Evolutionary conservation across 116 monocot species (phyloP).

Genomic region (Cymodocea nodosa): DNA sequence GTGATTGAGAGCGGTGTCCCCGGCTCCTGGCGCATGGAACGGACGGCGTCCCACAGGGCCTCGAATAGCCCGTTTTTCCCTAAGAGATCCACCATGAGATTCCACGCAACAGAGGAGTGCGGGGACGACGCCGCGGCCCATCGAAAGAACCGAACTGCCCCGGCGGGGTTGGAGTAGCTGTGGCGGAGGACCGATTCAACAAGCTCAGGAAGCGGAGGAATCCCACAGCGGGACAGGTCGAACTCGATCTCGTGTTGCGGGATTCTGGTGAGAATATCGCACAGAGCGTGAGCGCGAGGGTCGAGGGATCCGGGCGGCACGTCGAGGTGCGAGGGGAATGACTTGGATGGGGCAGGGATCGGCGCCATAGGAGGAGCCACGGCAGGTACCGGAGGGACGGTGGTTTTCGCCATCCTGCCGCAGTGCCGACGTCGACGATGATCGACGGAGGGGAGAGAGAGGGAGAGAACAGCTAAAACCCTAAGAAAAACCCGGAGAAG

Average conservation of each 20-base stretch:
- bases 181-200: slow-evolving; percentile 48
- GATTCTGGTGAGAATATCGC: slow-evolving; percentile 34
- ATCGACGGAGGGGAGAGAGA: too few relatives aligned
- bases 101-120: slow-evolving; percentile 45
- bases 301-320: slow-evolving; percentile 12
- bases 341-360: background rate
- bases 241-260: slow-evolving; percentile 27
- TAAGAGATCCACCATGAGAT: slow-evolving; percentile 80
- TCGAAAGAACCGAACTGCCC: slow-evolving; percentile 62
- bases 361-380: background rate
- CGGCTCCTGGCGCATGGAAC: slow-evolving; percentile 55
- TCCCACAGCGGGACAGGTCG: slow-evolving; percentile 25
- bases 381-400: too few relatives aligned
- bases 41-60: slow-evolving; percentile 83
- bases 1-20: slow-evolving; percentile 29
- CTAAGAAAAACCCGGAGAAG: too few relatives aligned
- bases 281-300: slow-evolving; percentile 23
- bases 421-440: too few relatives aligned
- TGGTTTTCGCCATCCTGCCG: too few relatives aligned
- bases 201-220: slow-evolving; percentile 25
- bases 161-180: slow-evolving; percentile 34
- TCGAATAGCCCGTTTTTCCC: slow-evolving; percentile 57
- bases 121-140: slow-evolving; percentile 45
- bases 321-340: slow-evolving; percentile 6
- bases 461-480: too few relatives aligned